A percentile compares a stretch with the other conserved stretches of the same genome.
phyloP scores from a whole-genome alignment of 441 rosid species.

The Erodium texanum region DNA sequence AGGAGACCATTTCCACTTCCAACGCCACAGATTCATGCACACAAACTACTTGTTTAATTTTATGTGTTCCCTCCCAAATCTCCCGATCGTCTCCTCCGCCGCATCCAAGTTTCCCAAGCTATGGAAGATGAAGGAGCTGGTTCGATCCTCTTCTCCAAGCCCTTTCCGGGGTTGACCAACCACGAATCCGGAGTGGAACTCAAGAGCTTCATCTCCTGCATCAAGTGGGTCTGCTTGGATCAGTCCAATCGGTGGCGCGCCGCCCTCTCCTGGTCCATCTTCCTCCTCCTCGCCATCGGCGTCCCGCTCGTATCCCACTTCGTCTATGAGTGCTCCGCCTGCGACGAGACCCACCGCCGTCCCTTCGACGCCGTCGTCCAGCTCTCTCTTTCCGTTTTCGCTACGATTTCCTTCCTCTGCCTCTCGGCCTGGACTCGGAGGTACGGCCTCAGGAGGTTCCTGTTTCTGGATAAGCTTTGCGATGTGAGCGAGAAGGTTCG shows the following conservation, averaged over 20 bases:
- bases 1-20: too few species aligned
- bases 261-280: conserved; percentile 55
- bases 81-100: neutral
- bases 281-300: conserved; percentile 49
- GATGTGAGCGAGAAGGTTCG: conserved; percentile 45
- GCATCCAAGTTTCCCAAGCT: conserved; percentile 15
- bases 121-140: conserved; percentile 35
- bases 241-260: conserved; percentile 44
- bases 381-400: conserved; percentile 57
- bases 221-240: conserved; percentile 49
- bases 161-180: neutral
- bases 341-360: conserved; percentile 52
- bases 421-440: conserved; percentile 60
- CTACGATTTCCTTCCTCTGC: conserved; percentile 48
- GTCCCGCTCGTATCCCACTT: conserved; percentile 73
- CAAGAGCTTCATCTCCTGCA: conserved; percentile 35
- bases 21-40: too few species aligned
- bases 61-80: neutral
- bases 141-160: conserved; percentile 14
- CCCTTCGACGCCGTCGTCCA: conserved; percentile 73
- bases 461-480: conserved; percentile 60
- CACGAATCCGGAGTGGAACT: conserved; percentile 26
- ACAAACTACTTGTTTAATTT: too few species aligned
- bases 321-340: conserved; percentile 45
- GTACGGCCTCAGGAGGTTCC: conserved; percentile 54